Evolutionary conservation across 768 basidiomycete genomes (phyloP), one percentile per base, ranked within the genome.

Genomic region (Grammothele lineata): DNA sequence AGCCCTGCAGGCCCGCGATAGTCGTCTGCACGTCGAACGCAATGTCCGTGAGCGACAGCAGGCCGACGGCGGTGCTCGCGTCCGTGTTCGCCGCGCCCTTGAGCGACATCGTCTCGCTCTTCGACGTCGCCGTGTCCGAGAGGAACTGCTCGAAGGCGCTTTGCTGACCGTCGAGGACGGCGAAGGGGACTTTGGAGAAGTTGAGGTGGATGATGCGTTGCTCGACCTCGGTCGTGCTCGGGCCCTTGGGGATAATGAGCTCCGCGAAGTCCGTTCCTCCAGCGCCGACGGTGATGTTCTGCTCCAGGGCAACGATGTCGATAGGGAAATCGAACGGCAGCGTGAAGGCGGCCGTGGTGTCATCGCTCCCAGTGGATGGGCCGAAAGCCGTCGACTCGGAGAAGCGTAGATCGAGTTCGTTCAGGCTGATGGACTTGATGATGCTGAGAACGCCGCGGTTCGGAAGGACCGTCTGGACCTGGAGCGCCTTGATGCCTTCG

Each of bases 321-420:
- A 87, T 49, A 0, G 85, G 82, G 68, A 88, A 87, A 14, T 63
- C 71, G 54, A 87, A 87, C 2, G 85, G 86, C 1, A 87, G 65
- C 14, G 73, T 74, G 64, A 88, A 88, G 0, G 77, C 71, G 0
- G 81, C 82, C 17, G 76, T 75, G 1, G 83, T 80, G 27, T 74
- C 72, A 44, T 74, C 70, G 53, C 80, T 85, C 45, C 79, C 76
- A 17, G 83, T 75, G 12, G 67, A 48, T 4, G 86, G 86, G 38
- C 59, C 63, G 53, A 78, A 87, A 14, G 81, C 75, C 0, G 77
- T 74, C n/a, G 64, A 63, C 45, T 74, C 60, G 0, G 80, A 76
- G 62, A 87, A 87, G 48, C 77, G 52, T 35, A 88, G 63, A 32
- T 75, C 67, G 50, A 86, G 65, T 54, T 85, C 66, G 48, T 82